Conservation (phyloP, 2,329 filamentous ascomycete species). For the Trichoderma harzianum region DNA sequence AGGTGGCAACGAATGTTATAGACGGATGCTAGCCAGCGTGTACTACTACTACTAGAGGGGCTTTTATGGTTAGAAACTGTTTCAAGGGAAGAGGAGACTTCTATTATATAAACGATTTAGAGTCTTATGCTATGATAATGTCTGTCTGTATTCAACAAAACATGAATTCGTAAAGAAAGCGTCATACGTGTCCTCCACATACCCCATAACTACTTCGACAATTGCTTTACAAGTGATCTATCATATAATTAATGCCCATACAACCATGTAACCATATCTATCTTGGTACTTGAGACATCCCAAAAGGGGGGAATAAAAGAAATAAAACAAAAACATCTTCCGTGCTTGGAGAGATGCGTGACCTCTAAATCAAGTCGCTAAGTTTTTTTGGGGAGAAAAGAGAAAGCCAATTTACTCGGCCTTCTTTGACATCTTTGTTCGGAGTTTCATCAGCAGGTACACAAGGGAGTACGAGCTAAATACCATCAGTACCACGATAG, state of each 20-base stretch:
- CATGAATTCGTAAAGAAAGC: not conserved
- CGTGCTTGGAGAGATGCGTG: not conserved
- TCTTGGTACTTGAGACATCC: not conserved
- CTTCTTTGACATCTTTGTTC: slow-evolving; percentile 48
- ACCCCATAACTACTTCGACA: not conserved
- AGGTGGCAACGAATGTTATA: not conserved
- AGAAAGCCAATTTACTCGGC: slow-evolving; percentile 32
- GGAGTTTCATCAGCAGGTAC: slow-evolving; percentile 45
- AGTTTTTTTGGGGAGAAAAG: not conserved
- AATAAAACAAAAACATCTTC: not conserved
- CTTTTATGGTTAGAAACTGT: not conserved
- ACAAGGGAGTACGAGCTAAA: slow-evolving; percentile 51
- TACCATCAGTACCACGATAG: slow-evolving; percentile 54
- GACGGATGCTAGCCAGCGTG: not conserved
- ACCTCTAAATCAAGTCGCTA: not conserved
- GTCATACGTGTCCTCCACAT: not conserved
- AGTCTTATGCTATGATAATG: not conserved
- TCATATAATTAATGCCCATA: not conserved
- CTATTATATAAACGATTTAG: not conserved
- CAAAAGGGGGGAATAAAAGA: not conserved
- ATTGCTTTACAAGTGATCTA: not conserved
- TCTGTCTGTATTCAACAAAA: not conserved
- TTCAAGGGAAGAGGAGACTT: too few species aligned
- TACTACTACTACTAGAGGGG: not conserved
- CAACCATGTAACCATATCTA: not conserved